phyloP scores from a whole-genome alignment of 495 filamentous ascomycete genomes.

The Talaromyces ruber region DNA sequence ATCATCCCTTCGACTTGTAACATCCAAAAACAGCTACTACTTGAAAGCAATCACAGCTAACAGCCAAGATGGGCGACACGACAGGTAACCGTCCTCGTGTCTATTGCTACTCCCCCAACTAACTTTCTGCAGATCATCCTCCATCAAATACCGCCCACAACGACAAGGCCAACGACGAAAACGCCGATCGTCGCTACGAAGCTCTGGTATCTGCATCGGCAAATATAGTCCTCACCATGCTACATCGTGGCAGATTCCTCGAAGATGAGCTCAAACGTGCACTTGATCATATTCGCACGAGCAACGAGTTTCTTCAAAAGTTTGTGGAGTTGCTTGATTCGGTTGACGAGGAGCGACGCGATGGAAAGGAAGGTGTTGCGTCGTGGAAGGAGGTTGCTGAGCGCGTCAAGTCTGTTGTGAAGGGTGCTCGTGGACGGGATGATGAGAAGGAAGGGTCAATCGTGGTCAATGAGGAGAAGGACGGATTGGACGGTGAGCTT shows the following conservation, averaged over 20 bases:
- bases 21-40: too few relatives aligned
- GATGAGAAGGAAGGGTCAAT: neutral
- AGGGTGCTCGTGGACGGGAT: neutral
- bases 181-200: neutral
- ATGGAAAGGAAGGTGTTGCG: neutral
- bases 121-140: neutral
- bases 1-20: too few relatives aligned
- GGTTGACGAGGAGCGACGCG: neutral
- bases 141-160: neutral
- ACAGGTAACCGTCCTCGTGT: neutral
- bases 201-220: neutral
- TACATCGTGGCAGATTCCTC: neutral
- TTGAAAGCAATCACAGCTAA: too few relatives aligned
- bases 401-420: neutral
- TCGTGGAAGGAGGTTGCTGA: neutral
- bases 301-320: neutral
- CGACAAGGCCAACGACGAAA: neutral
- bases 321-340: neutral
- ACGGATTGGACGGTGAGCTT: neutral
- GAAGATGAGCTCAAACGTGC: neutral
- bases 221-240: neutral
- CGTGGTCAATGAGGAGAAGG: neutral
- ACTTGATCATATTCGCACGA: neutral
- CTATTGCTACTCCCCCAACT: neutral
- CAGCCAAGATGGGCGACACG: neutral